These are phyloP conservation scores for Carallia brachiata DNA, from an alignment of 345 rosid genomes.

Conservation along the genomic window DNA sequence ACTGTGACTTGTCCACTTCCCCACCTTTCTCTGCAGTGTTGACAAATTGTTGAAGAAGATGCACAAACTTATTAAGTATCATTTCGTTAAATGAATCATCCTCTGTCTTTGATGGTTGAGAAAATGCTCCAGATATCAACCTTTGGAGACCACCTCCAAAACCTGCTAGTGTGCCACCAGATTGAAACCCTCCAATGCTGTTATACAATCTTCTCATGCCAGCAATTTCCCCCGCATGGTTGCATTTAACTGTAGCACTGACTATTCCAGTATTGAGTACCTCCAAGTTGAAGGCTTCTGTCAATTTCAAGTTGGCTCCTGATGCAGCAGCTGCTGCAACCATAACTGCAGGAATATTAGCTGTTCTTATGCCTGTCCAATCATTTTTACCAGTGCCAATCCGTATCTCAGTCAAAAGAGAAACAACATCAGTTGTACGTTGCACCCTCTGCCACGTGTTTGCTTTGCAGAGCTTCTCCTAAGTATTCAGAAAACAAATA, in stretches of 20 bases:
- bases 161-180: conserved; percentile 54
- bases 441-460: conserved; percentile 94
- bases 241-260: conserved; percentile 94
- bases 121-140: conserved; percentile 85
- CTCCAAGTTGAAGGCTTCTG: conserved; percentile 89
- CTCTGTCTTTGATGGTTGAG: conserved; percentile 65
- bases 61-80: conserved; percentile 76
- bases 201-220: conserved; percentile 96
- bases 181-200: conserved; percentile 93
- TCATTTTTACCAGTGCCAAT: conserved; percentile 93
- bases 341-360: conserved; percentile 97
- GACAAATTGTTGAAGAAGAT: conserved; percentile 92
- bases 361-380: conserved; percentile 84
- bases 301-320: conserved; percentile 82
- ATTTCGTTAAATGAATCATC: conserved; percentile 90
- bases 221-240: conserved; percentile 97
- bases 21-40: conserved; percentile 85
- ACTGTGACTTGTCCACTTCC: conserved; percentile 79
- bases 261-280: conserved; percentile 93
- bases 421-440: conserved; percentile 81
- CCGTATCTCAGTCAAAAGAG: conserved; percentile 92
- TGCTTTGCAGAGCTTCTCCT: conserved; percentile 98
- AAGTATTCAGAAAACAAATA: conserved; percentile 19
- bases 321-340: conserved; percentile 99
- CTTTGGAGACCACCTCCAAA: conserved; percentile 71